Evolutionary conservation across 2,329 filamentous ascomycete species (phyloP), one percentile per base, ranked within the genome.

Genomic region (Dryadomyces sulphureus): DNA sequence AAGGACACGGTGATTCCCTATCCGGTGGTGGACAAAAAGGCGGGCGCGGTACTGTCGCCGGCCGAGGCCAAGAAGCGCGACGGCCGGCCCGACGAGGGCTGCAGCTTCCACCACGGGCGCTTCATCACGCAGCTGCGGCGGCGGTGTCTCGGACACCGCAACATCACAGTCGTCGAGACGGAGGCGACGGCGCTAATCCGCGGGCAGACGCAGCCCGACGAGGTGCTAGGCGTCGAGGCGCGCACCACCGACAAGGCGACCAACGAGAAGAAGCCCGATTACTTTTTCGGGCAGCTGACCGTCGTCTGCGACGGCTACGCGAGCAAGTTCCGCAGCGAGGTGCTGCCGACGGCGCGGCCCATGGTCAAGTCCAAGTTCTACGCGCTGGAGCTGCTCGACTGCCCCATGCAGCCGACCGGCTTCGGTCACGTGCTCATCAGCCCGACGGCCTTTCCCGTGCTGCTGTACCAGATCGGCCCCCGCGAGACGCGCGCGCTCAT

Each of bases 391-490:
- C 74, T 98, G 52, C 84, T 92, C 58, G 89, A 96, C 61, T 86
- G 84, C 47, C 72, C 80, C 21, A 75, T 96, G 9, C 86, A 88
- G 2, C 70, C 75, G 45, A 76, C 79, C 2, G 69, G 79, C 51
- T 85, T 86, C 60, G 92, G 90, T 19, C 88, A 94, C 62, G 90
- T 98, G 53, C 71, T 95, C 46, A 83, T 98, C 51, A 81, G 81
- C 55, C 25, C 43, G 27, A 75, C 85, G 52, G 74, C 77, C 40
- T 70, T 62, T 50, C 90, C 92, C 0, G 78, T 94, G 30, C 78
- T 98, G 21, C 75, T 98, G 48, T 98, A 98, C 69, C 92, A 96
- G 66, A 98, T 98, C 60, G 90, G 92, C 58, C 84, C 86, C 5
- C 89, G 84, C 65, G 92, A 96, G 66, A 98, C 92, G 1, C 79